Conservation (phyloP, 305 asterid species). For the Solanum hybrid region DNA sequence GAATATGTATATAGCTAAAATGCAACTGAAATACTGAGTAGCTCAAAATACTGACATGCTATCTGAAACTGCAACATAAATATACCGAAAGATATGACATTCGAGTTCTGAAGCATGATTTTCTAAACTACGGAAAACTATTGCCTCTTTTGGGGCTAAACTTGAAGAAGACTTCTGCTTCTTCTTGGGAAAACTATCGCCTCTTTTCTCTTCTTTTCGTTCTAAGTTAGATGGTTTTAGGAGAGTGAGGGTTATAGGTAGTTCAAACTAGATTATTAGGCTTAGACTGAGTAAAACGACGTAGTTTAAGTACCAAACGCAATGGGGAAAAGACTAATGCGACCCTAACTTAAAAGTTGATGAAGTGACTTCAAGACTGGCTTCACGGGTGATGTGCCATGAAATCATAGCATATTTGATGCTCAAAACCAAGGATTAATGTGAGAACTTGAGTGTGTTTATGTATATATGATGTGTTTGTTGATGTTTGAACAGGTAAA, state of each 20-base stretch:
- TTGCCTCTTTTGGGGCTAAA: neutral
- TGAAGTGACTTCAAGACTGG: neutral
- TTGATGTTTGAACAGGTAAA: neutral
- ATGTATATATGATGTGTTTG: neutral
- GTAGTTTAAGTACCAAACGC: neutral
- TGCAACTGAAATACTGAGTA: neutral
- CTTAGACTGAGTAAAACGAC: neutral
- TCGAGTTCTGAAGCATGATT: neutral
- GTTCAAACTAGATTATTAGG: neutral
- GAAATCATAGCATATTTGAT: neutral
- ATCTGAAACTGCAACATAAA: neutral
- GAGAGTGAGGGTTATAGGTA: neutral
- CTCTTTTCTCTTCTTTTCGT: neutral
- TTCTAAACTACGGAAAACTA: neutral
- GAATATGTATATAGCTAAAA: neutral
- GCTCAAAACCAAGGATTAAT: neutral
- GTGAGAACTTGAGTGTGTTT: neutral
- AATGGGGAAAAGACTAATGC: neutral
- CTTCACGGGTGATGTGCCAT: neutral
- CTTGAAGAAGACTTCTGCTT: neutral
- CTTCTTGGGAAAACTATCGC: neutral
- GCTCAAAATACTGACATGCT: neutral
- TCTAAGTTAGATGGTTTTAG: neutral
- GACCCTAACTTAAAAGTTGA: neutral
- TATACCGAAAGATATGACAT: neutral